Percentiles rank a stretch among this genome's conserved stretches.
Conservation (phyloP, 331 rosid genomes). For the Quercus lobata region DNA sequence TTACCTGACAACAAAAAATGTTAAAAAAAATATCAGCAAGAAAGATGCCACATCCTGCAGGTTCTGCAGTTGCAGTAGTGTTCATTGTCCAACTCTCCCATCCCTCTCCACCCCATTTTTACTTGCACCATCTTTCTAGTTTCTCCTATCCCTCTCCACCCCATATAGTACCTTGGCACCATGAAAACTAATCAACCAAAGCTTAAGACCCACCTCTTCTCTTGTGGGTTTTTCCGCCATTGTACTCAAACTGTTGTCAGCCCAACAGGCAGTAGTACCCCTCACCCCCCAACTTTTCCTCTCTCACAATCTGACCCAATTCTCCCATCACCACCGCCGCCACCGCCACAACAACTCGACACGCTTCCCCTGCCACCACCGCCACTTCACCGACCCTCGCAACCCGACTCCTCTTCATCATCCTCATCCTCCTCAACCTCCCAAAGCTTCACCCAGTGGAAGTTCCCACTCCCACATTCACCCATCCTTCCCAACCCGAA, state of each 20-base stretch:
- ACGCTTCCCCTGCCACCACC: neutral
- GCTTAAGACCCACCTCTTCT: slow-evolving; percentile 89
- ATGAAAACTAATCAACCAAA: slow-evolving; percentile 85
- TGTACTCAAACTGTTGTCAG: slow-evolving; percentile 80
- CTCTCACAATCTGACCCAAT: slow-evolving; percentile 15
- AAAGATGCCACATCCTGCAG: too few relatives aligned
- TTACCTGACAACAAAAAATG: too few relatives aligned
- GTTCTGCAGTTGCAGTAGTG: too few relatives aligned
- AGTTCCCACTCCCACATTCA: slow-evolving; percentile 48
- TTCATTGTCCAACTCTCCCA: too few relatives aligned
- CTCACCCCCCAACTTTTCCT: slow-evolving; percentile 39
- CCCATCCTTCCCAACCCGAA: slow-evolving; percentile 1
- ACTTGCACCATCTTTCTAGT: too few relatives aligned
- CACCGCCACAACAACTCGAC: neutral
- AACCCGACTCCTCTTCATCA: slow-evolving; percentile 52
- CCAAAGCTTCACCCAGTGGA: slow-evolving; percentile 97
- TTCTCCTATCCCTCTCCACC: too few relatives aligned
- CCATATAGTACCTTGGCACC: neutral
- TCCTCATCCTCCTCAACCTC: slow-evolving; percentile 84
- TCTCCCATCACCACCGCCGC: slow-evolving; percentile 6
- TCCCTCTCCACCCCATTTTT: too few relatives aligned
- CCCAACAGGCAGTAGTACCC: slow-evolving; percentile 46
- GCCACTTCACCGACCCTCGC: slow-evolving; percentile 6
- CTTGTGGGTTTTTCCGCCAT: slow-evolving; percentile 89
- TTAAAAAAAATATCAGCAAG: too few relatives aligned